A percentile compares a stretch with the other conserved stretches of the same genome.
phyloP scores from a whole-genome alignment of 164 flowering plant genomes.

The Paratinospora sagittata region DNA sequence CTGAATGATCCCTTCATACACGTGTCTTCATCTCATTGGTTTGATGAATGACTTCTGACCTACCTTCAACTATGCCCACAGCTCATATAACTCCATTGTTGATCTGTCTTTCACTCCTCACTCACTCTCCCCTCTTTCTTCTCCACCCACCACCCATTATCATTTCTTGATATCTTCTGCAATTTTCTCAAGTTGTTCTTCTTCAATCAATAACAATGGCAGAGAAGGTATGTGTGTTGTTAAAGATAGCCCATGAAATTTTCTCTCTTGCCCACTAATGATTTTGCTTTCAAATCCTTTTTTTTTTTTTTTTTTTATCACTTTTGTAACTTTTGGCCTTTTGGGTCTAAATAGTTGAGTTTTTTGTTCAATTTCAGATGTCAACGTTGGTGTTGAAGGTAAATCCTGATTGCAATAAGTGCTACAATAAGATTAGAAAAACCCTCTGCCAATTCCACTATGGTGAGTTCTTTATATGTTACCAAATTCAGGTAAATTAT shows the following conservation, averaged over 20 bases:
- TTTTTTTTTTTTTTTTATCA: no score
- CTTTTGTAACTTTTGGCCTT: not conserved
- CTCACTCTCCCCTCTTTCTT: not conserved
- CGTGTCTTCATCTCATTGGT: not conserved
- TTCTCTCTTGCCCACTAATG: not conserved
- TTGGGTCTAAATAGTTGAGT: not conserved
- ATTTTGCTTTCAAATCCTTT: not conserved
- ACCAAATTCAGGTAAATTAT: no score
- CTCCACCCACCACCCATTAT: not conserved
- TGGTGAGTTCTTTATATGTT: slow-evolving; percentile 1
- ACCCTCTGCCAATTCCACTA: not conserved
- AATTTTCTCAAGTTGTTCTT: not conserved
- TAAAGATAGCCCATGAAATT: not conserved
- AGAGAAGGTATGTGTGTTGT: not conserved
- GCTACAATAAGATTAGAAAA: slow-evolving; percentile 6
- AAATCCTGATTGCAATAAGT: not conserved
- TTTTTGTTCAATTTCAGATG: not conserved
- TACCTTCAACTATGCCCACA: not conserved
- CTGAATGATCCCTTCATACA: not conserved
- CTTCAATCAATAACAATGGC: not conserved
- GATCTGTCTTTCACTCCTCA: not conserved
- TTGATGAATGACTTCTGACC: not conserved
- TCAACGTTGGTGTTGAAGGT: not conserved
- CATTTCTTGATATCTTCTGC: not conserved
- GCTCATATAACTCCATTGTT: not conserved